Evolutionary conservation across 78 protist genomes (phyloP), one percentile per base, ranked within the genome.

Genomic region (Speleostelium caveatum): DNA sequence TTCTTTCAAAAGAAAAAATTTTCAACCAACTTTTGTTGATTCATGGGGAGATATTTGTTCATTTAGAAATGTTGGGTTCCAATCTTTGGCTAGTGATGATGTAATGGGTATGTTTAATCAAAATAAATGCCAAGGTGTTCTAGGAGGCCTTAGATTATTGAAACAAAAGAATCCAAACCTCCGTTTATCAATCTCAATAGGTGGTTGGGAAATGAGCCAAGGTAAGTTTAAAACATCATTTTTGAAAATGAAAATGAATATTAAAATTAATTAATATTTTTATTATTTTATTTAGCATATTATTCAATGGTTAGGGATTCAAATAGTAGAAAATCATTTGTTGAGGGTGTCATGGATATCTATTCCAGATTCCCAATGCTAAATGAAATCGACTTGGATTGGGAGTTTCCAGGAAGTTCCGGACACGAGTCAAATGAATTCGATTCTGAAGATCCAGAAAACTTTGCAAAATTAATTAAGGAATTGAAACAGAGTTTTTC

Each of bases 331-430:
- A 42, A 39, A n/a, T 8, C 53, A 19, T 67, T 67, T 42, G n/a
- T 42, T 22, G 2, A 41, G 21, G 58, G 74, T 21, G 58, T 67
- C 6, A 33, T 33, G 4, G 74, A 67, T 42, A 38, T 67, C 14
- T 67, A 17, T 6, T 42, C 6, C 7, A 38, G 74, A 41, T 67
- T 67, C 35, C 74, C 74, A 67, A 67, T 67, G 74, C 8, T 67
- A 28, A 42, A 4, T 42, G 58, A 42, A 1, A 67, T 67, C 26
- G 74, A 67, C 24, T 8, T 67, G 5, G 74, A 67, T 67, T 67
- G 74, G 74, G 74, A 67, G 21, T 30, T 30, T 36, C 39, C 51
- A 30, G 1, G 30, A 17, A 6, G 8, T 7, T 19, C 49, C 8
- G 39, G 49, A 17, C 5, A 65, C 22, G 26, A 39, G 22, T 36